A percentile compares a stretch with the other conserved stretches of the same genome.
Evolutionary conservation across 1,284 basidiomycete species (phyloP).

Genomic region (Phylloporus gajari): DNA sequence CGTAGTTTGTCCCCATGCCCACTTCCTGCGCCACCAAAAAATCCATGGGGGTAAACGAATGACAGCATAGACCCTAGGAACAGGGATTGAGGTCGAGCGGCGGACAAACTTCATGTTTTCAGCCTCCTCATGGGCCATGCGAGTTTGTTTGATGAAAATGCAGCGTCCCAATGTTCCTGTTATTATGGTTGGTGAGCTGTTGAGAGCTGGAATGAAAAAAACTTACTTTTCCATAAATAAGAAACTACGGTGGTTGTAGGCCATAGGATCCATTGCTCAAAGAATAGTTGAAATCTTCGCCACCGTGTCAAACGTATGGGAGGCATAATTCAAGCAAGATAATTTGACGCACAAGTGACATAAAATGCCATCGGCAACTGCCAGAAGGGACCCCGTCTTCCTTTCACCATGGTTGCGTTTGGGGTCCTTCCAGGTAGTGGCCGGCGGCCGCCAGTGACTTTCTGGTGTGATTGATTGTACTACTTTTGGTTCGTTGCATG

Average conservation of each 20-base stretch:
- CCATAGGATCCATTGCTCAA: slow-evolving; percentile 3
- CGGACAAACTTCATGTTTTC: not conserved
- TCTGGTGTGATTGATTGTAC: too few relatives aligned
- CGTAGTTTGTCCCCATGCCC: not conserved
- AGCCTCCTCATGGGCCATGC: not conserved
- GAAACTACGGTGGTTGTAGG: not conserved
- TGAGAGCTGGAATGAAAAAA: not conserved
- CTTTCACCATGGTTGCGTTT: too few relatives aligned
- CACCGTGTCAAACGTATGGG: not conserved
- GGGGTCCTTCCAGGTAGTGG: too few relatives aligned
- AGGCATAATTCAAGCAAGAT: too few relatives aligned
- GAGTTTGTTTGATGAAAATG: slow-evolving; percentile 1
- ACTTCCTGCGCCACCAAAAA: slow-evolving; percentile 3
- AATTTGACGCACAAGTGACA: too few relatives aligned
- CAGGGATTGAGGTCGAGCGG: not conserved
- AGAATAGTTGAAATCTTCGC: not conserved
- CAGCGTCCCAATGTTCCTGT: not conserved
- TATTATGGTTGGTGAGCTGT: too few relatives aligned
- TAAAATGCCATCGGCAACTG: too few relatives aligned
- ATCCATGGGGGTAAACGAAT: not conserved
- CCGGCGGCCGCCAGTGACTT: too few relatives aligned
- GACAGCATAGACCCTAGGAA: slow-evolving; percentile 1
- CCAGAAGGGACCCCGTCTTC: too few relatives aligned
- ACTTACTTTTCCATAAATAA: slow-evolving; percentile 1
- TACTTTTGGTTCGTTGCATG: too few relatives aligned